These are phyloP conservation scores for Aspergillus ochraceus DNA, from an alignment of 2,329 filamentous ascomycete species.

Conservation along the genomic window DNA sequence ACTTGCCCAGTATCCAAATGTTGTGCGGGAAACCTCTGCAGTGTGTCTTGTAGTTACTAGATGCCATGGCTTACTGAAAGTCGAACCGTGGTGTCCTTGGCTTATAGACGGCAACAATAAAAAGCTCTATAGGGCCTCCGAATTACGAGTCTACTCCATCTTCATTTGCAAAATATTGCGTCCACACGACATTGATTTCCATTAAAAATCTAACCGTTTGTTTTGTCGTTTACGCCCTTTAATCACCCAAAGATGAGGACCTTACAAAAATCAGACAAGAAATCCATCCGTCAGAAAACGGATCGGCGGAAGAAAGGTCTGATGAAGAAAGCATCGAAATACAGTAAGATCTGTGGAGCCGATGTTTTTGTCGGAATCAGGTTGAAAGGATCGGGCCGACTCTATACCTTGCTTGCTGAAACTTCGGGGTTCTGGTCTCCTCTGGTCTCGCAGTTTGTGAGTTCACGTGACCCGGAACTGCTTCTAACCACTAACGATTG, in stretches of 20 bases:
- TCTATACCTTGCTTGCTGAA: slow-evolving; percentile 1
- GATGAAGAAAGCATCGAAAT: neutral
- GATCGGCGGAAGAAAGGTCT: neutral
- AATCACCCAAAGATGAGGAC: neutral
- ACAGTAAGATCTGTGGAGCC: neutral
- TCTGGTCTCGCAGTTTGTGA: neutral
- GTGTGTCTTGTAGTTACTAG: too few species aligned
- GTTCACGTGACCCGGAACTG: neutral
- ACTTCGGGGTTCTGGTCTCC: slow-evolving; percentile 6
- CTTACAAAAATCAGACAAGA: neutral
- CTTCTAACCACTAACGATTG: neutral
- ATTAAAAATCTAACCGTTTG: too few species aligned
- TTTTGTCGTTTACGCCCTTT: too few species aligned
- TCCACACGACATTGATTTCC: too few species aligned
- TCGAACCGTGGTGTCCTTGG: too few species aligned
- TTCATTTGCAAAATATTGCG: too few species aligned
- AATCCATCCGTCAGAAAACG: neutral
- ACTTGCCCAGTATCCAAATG: too few species aligned
- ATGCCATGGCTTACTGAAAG: too few species aligned
- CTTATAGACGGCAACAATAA: too few species aligned
- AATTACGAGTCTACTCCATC: too few species aligned
- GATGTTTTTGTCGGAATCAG: slow-evolving; percentile 4
- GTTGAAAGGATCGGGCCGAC: neutral
- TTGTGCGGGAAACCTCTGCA: too few species aligned
- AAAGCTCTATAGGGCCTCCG: too few species aligned